Percentiles rank a stretch among this genome's conserved stretches.
Evolutionary conservation across 805 yeast genomes (phyloP).

Genomic region (Kurtzmaniella cleridarum): DNA sequence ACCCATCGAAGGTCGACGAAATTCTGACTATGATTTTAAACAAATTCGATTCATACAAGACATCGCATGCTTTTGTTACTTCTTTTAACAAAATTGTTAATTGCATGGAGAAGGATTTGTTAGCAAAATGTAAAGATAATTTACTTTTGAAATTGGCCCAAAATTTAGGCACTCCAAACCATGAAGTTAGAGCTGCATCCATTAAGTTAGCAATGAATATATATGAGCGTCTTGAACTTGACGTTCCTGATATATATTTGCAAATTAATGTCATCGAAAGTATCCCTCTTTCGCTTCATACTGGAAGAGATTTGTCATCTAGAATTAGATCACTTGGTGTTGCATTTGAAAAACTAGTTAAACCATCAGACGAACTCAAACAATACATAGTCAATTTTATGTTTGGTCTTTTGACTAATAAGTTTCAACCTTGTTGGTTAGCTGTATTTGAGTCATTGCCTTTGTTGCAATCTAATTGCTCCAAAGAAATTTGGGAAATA

Average conservation of each 20-base stretch:
- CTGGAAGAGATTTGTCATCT: constrained; percentile 68
- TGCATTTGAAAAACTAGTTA: constrained; percentile 25
- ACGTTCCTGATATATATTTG: constrained; percentile 37
- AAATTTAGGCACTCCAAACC: constrained; percentile 47
- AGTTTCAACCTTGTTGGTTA: constrained; percentile 83
- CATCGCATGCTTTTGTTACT: constrained; percentile 33
- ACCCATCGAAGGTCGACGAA: constrained; percentile 4
- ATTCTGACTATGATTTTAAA: constrained; percentile 13
- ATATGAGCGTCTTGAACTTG: constrained; percentile 11
- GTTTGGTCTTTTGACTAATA: constrained; percentile 63
- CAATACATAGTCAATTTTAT: constrained; percentile 28
- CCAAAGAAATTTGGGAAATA: constrained; percentile 51
- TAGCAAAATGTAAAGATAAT: constrained; percentile 6
- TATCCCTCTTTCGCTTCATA: constrained; percentile 61
- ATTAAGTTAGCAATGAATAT: constrained; percentile 41
- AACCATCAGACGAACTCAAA: constrained; percentile 13
- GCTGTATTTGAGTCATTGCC: constrained; percentile 63
- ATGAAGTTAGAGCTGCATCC: constrained; percentile 44
- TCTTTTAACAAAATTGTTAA: constrained; percentile 23
- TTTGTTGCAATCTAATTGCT: constrained; percentile 18
- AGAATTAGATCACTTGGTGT: constrained; percentile 58
- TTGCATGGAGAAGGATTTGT: neutral
- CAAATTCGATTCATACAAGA: constrained; percentile 18
- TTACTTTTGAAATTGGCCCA: constrained; percentile 10
- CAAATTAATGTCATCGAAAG: constrained; percentile 61